Conservation (phyloP, 148 eudicot species). For the Spergularia marina region DNA sequence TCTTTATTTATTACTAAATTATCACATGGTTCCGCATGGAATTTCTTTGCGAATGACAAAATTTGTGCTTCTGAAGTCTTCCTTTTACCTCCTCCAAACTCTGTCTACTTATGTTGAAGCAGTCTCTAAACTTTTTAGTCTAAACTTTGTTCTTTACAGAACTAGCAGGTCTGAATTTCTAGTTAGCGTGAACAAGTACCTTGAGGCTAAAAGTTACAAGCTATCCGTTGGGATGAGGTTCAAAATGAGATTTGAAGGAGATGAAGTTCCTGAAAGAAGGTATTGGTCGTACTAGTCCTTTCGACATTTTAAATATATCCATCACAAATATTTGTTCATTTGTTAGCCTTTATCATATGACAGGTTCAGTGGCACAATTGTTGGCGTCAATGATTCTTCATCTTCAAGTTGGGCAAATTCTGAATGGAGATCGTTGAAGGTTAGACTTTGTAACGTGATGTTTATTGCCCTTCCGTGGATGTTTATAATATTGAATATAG, state of each 20-base stretch:
- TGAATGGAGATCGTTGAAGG: conserved; percentile 96
- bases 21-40: background rate
- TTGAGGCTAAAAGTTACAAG: conserved; percentile 74
- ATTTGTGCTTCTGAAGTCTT: background rate
- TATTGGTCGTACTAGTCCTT: conserved; percentile 19
- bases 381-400: conserved; percentile 65
- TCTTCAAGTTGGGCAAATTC: conserved; percentile 78
- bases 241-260: conserved; percentile 95
- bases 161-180: conserved; percentile 88
- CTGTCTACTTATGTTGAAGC: background rate
- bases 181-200: conserved; percentile 83
- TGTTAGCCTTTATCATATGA: conserved; percentile 15
- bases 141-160: conserved; percentile 40
- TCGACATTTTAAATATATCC: background rate
- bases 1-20: background rate
- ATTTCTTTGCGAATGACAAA: background rate
- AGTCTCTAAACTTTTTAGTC: background rate
- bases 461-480: conserved; percentile 1
- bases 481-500: background rate
- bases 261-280: conserved; percentile 96
- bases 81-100: background rate
- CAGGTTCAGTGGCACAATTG: conserved; percentile 95
- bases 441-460: conserved; percentile 20
- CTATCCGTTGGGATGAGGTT: conserved; percentile 92
- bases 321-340: background rate